Evolutionary conservation across 371 early-diverging fungal species (phyloP).

Genomic region (Amoeboaphelidium protococcarum): DNA sequence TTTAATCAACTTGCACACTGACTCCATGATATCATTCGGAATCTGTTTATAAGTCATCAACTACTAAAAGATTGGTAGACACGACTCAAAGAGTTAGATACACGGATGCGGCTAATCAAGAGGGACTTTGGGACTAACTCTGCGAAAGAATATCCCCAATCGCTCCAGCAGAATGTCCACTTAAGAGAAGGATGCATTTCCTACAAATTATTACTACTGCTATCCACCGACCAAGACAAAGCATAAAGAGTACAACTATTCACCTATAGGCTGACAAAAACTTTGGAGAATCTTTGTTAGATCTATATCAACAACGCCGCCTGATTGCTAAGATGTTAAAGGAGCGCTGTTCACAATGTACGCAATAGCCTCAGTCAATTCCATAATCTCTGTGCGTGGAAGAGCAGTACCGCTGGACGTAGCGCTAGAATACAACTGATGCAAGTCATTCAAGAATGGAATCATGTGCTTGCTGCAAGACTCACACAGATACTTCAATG

Average conservation of each 20-base stretch:
- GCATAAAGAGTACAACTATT: conserved; percentile 19
- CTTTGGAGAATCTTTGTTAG: conserved; percentile 34
- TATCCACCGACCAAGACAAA: conserved; percentile 2
- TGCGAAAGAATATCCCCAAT: conserved; percentile 21
- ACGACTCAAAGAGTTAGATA: conserved; percentile 33
- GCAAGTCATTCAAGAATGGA: conserved; percentile 37
- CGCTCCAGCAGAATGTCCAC: conserved; percentile 1
- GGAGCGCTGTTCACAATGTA: conserved; percentile 55
- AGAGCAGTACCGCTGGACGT: conserved; percentile 24
- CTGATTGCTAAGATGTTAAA: too few species aligned
- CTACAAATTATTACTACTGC: conserved; percentile 7
- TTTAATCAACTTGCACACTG: too few species aligned
- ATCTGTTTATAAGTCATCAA: too few species aligned
- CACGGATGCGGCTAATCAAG: conserved; percentile 31
- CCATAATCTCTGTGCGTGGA: conserved; percentile 35
- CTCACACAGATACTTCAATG: conserved; percentile 62
- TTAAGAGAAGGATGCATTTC: conserved; percentile 6
- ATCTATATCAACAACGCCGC: conserved; percentile 8
- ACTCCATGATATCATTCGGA: too few species aligned
- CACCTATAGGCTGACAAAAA: conserved; percentile 58
- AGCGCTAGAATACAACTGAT: conserved; percentile 40
- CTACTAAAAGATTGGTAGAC: too few species aligned
- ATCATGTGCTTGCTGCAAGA: conserved; percentile 58
- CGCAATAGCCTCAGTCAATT: conserved; percentile 66
- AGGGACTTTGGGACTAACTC: conserved; percentile 21